Evolutionary conservation across 306 rosid genomes (phyloP).

Genomic region (Lupinus albus): DNA sequence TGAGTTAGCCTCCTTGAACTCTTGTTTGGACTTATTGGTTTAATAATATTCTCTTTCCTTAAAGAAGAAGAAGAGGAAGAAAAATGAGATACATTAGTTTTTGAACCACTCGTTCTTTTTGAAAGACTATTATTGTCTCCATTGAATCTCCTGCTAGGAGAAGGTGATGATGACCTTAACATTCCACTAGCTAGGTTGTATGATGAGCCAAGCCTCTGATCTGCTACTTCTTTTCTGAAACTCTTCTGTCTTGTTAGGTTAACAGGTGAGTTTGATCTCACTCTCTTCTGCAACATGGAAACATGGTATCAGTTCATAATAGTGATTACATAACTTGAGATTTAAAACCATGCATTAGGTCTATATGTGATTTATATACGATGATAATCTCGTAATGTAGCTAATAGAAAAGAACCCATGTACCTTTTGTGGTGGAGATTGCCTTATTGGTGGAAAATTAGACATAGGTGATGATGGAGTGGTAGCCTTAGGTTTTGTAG

Average conservation of each 20-base stretch:
- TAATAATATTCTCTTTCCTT: slow-evolving; percentile 43
- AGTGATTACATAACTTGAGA: no score
- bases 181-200: slow-evolving; percentile 35
- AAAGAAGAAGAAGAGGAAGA: slow-evolving; percentile 16
- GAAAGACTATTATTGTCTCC: slow-evolving; percentile 39
- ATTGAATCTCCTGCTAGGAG: slow-evolving; percentile 60
- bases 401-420: not conserved
- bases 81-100: slow-evolving; percentile 34
- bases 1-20: slow-evolving; percentile 36
- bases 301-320: no score
- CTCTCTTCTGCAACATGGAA: slow-evolving; percentile 57
- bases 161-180: slow-evolving; percentile 65
- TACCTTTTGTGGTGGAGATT: slow-evolving; percentile 20
- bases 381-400: no score
- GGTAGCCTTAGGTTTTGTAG: slow-evolving; percentile 39
- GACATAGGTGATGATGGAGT: slow-evolving; percentile 28
- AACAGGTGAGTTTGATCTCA: slow-evolving; percentile 60
- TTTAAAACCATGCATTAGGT: no score
- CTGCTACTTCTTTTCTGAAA: slow-evolving; percentile 55
- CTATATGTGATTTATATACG: no score
- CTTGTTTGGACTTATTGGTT: slow-evolving; percentile 45
- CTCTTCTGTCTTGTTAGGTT: slow-evolving; percentile 71
- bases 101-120: slow-evolving; percentile 33
- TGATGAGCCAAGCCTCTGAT: not conserved
- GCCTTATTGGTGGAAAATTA: slow-evolving; percentile 8